Evolutionary conservation across 2,329 filamentous ascomycete genomes (phyloP).

Genomic region (Colletotrichum chlorophyti): DNA sequence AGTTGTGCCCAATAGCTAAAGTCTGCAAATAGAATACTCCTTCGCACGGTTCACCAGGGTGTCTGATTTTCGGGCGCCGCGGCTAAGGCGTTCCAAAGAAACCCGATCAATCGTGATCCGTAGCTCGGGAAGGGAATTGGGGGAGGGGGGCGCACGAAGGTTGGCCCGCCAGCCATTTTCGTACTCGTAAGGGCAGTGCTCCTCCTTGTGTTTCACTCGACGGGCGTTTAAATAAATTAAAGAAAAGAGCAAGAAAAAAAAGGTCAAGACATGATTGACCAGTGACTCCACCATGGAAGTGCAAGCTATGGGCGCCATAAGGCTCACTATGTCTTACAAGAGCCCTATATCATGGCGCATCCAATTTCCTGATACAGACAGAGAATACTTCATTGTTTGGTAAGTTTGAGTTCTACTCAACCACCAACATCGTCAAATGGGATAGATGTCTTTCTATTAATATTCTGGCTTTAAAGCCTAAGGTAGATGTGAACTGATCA

Average conservation of each 20-base stretch:
- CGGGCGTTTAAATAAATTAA: constrained; percentile 54
- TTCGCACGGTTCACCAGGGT: constrained; percentile 52
- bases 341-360: constrained; percentile 56
- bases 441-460: no score
- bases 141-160: no score
- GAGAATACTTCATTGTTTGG: constrained; percentile 55
- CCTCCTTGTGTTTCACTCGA: constrained; percentile 50
- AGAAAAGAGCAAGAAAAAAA: no score
- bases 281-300: constrained; percentile 55
- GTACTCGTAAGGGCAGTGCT: constrained; percentile 51
- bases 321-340: constrained; percentile 54
- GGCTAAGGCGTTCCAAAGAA: constrained; percentile 52
- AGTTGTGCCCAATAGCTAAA: constrained; percentile 52
- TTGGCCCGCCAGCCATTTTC: constrained; percentile 39
- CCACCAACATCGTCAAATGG: constrained; percentile 54
- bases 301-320: constrained; percentile 54
- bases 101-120: constrained; percentile 50
- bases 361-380: constrained; percentile 57
- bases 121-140: constrained; percentile 42
- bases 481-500: no score
- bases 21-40: constrained; percentile 52
- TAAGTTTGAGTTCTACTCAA: constrained; percentile 59
- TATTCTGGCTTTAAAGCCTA: no score
- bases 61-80: constrained; percentile 47
- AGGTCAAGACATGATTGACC: constrained; percentile 53